These are phyloP conservation scores for Cicer judaicum DNA, from an alignment of 306 rosid species.

Conservation along the genomic window DNA sequence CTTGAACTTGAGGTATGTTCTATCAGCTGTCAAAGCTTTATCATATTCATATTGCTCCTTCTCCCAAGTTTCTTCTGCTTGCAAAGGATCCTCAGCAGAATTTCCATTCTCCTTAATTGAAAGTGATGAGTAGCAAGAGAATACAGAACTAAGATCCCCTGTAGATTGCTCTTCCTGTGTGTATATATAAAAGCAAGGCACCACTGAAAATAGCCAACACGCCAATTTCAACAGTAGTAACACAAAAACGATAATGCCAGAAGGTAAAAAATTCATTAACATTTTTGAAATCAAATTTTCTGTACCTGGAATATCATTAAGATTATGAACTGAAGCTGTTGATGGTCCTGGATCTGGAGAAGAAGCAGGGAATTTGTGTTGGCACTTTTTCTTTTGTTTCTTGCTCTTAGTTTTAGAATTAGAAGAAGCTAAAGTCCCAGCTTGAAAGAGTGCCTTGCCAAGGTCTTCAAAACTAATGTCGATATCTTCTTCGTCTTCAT, in stretches of 20 bases:
- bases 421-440: conserved; percentile 61
- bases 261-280: background rate
- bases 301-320: conserved; percentile 56
- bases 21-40: conserved; percentile 80
- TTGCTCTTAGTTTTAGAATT: conserved; percentile 50
- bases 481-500: conserved; percentile 48
- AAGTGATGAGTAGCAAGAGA: conserved; percentile 66
- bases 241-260: conserved; percentile 2
- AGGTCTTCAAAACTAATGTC: conserved; percentile 71
- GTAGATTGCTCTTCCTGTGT: conserved; percentile 58
- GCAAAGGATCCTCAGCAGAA: conserved; percentile 51
- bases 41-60: conserved; percentile 84
- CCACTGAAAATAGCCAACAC: conserved; percentile 59
- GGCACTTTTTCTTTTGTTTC: conserved; percentile 36
- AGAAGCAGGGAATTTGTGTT: conserved; percentile 29
- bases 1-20: conserved; percentile 89
- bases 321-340: conserved; percentile 35
- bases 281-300: background rate
- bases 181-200: conserved; percentile 89
- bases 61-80: conserved; percentile 66
- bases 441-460: conserved; percentile 62
- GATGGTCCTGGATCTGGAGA: conserved; percentile 36
- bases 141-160: conserved; percentile 56
- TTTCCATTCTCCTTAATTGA: conserved; percentile 58
- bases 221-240: conserved; percentile 30